Evolutionary conservation across 345 rosid species (phyloP).

Genomic region (Pistacia integerrima): DNA sequence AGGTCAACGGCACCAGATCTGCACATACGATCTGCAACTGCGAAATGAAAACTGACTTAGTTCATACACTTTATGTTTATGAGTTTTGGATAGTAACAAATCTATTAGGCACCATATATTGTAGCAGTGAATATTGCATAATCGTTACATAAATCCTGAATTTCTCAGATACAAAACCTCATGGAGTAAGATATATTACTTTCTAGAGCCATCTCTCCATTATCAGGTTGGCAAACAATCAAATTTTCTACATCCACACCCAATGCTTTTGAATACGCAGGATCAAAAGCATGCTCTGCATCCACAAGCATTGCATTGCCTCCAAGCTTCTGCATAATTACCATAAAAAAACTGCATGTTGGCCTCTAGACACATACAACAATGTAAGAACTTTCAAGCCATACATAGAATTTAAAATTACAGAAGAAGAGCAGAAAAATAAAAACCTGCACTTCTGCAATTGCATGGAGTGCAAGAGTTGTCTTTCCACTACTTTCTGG

Average conservation of each 20-base stretch:
- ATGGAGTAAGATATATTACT: slow-evolving; percentile 43
- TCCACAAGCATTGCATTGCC: slow-evolving; percentile 99
- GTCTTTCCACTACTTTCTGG: slow-evolving; percentile 99
- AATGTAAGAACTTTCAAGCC: neutral
- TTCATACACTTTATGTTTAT: slow-evolving; percentile 7
- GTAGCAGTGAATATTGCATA: neutral
- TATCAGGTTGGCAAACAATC: slow-evolving; percentile 93
- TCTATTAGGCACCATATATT: neutral
- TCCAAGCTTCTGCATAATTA: slow-evolving; percentile 73
- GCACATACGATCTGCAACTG: slow-evolving; percentile 99
- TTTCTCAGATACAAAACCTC: neutral
- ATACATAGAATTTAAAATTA: slow-evolving; percentile 15
- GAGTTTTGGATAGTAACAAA: neutral
- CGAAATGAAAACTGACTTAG: slow-evolving; percentile 26
- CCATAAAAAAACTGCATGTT: slow-evolving; percentile 19
- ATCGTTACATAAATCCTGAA: slow-evolving; percentile 11
- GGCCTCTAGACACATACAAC: neutral
- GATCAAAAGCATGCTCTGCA: slow-evolving; percentile 99
- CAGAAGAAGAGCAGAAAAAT: slow-evolving; percentile 15
- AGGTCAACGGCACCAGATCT: slow-evolving; percentile 95
- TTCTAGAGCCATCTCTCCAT: slow-evolving; percentile 95
- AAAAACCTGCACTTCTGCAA: slow-evolving; percentile 94
- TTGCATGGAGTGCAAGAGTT: slow-evolving; percentile 95
- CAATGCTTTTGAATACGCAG: slow-evolving; percentile 87
- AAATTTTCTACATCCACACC: slow-evolving; percentile 92